Evolutionary conservation across 768 basidiomycete species (phyloP), one percentile per base, ranked within the genome.

Genomic region (Agrocybe praecox): DNA sequence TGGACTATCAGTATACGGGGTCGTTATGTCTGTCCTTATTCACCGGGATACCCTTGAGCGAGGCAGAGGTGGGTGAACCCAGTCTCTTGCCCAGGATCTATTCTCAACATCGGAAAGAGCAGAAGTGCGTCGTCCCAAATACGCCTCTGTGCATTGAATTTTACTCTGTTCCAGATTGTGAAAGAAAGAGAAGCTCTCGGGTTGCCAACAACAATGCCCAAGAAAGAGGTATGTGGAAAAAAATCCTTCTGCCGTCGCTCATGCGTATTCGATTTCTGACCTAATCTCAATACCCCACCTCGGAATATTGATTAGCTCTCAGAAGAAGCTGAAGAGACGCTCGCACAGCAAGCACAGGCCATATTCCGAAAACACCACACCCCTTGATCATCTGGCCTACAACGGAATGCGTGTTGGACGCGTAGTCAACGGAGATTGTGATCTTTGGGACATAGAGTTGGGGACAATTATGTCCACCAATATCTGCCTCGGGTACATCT

Each of bases 41-140:
- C 86, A 88, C 66, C 73, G 72, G 21, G 78, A 85, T 47, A 84
- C 83, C 3, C 68, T 87, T 58, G 73, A 74, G 49, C 74, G 78
- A 52, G 83, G 83, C 52, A 75, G 77, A 82, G 85, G 86, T 85
- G 67, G 55, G 81, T 72, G 48, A 45, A 19, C 32, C 18, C n/a
- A 23, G 17, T 34, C 26, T 29, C 26, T 33, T 42, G 23, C 53
- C n/a, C 17, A 24, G 36, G 15, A 51, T 17, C 23, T 24, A 46
- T 56, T 59, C 51, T 62, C 55, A 46, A 52, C 53, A 23, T 55
- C 43, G 47, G 46, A 56, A 42, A 49, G 23, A 61, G 62, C 66
- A 76, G 74, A 76, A 65, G 74, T 73, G 61, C 46, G 68, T 64
- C 32, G 36, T 46, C 23, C 59, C 34, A 50, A 46, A 33, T 43